These are phyloP conservation scores for Crucihimalaya himalaica DNA, from an alignment of 345 rosid genomes.

Conservation along the genomic window DNA sequence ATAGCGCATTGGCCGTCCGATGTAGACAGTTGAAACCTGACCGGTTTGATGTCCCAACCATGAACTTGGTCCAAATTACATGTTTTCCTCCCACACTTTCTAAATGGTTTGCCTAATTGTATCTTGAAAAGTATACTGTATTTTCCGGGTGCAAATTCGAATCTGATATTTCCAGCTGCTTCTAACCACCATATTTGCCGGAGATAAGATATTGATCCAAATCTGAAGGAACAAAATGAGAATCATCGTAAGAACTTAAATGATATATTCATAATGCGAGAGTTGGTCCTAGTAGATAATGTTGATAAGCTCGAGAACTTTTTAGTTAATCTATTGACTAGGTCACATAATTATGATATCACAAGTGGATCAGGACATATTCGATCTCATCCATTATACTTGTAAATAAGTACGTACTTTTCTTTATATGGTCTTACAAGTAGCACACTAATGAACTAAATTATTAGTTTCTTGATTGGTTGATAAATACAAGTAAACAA, in stretches of 20 bases:
- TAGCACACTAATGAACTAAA: constrained; percentile 12
- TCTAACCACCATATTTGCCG: constrained; percentile 99
- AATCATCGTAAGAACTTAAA: not conserved
- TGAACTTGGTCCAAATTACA: constrained; percentile 76
- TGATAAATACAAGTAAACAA: not conserved
- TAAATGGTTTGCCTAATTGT: constrained; percentile 62
- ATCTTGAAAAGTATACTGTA: constrained; percentile 76
- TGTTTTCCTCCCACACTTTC: constrained; percentile 61
- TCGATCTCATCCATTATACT: constrained; percentile 28
- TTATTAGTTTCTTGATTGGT: not conserved
- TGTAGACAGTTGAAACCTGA: constrained; percentile 70
- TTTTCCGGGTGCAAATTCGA: constrained; percentile 71
- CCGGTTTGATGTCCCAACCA: constrained; percentile 89
- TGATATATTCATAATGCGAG: not conserved
- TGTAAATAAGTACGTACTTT: not conserved
- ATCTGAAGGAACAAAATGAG: constrained; percentile 40
- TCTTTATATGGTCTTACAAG: not conserved
- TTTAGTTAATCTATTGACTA: not conserved
- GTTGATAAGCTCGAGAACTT: not conserved
- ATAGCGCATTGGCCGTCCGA: constrained; percentile 61
- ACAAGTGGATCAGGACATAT: constrained; percentile 28
- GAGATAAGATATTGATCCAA: constrained; percentile 74
- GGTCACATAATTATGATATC: not conserved
- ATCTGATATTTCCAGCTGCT: constrained; percentile 69
- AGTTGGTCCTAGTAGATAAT: constrained; percentile 13